Percentiles rank a stretch among this genome's conserved stretches.
Conservation (phyloP, 202 grass and related monocot species). For the Brachypodium distachyon region DNA sequence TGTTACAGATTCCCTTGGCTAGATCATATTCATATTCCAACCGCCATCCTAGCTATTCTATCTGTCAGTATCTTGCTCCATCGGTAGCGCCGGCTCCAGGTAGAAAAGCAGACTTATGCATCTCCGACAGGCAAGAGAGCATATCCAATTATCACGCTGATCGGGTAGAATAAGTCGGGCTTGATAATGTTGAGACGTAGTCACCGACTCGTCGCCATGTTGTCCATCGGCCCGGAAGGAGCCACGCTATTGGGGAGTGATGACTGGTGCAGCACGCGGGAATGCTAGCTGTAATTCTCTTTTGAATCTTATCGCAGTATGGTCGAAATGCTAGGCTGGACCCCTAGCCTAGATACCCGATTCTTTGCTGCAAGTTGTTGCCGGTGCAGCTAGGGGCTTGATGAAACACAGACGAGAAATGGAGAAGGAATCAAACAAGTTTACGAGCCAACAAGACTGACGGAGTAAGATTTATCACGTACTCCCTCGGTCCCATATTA, state of each 20-base stretch:
- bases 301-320: neutral
- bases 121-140: neutral
- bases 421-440: neutral
- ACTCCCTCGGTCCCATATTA: too few relatives aligned
- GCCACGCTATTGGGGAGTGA: neutral
- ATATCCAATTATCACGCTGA: neutral
- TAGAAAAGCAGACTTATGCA: too few relatives aligned
- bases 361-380: too few relatives aligned
- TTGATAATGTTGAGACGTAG: neutral
- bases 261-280: neutral
- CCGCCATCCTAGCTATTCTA: neutral
- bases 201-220: neutral
- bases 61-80: neutral
- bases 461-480: too few relatives aligned
- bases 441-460: too few relatives aligned
- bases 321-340: too few relatives aligned
- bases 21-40: slow-evolving; percentile 1
- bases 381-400: too few relatives aligned
- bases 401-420: too few relatives aligned
- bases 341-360: too few relatives aligned
- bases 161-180: neutral
- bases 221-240: neutral
- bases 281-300: neutral
- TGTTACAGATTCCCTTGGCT: slow-evolving; percentile 1
- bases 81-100: neutral